Percentiles rank a stretch among this genome's conserved stretches.
phyloP scores from a whole-genome alignment of 352 stramenopile genomes.

The Phytopythium mirpurense region DNA sequence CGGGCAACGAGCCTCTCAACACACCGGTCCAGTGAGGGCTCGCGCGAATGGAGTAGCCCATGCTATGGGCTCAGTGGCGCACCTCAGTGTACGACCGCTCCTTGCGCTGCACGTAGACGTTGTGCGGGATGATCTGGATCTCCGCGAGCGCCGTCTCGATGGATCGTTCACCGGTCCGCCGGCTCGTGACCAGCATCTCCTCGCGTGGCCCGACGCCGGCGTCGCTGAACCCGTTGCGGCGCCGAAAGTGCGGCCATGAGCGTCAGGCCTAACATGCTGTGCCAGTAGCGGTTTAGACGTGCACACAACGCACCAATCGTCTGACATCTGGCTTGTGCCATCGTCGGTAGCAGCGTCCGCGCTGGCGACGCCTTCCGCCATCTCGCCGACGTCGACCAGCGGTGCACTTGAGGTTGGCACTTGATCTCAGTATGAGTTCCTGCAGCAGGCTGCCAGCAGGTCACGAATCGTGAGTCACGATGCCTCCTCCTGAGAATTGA shows the following conservation, averaged over 20 bases:
- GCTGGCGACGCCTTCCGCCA: not conserved
- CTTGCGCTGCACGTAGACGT: constrained; percentile 74
- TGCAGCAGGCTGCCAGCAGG: too few relatives aligned
- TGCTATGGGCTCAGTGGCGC: constrained; percentile 3
- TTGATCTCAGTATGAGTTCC: not conserved
- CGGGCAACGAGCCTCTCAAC: too few relatives aligned
- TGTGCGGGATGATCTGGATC: constrained; percentile 60
- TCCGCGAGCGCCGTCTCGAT: constrained; percentile 67
- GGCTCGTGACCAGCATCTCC: constrained; percentile 42
- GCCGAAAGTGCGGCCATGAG: not conserved
- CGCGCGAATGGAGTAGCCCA: too few relatives aligned
- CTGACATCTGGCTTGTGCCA: not conserved
- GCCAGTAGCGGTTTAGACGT: too few relatives aligned
- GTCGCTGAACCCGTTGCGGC: not conserved
- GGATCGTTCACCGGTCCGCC: constrained; percentile 57
- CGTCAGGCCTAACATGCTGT: not conserved
- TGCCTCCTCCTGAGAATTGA: not conserved
- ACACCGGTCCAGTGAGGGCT: too few relatives aligned
- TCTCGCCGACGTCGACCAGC: not conserved
- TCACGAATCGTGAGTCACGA: too few relatives aligned
- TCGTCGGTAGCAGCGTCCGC: not conserved
- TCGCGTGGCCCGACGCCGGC: constrained; percentile 19
- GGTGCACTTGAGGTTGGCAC: not conserved
- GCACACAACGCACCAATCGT: not conserved
- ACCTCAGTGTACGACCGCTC: constrained; percentile 44